Evolutionary conservation across 2,329 filamentous ascomycete species (phyloP), one percentile per base, ranked within the genome.

Genomic region (Fusarium sp.): DNA sequence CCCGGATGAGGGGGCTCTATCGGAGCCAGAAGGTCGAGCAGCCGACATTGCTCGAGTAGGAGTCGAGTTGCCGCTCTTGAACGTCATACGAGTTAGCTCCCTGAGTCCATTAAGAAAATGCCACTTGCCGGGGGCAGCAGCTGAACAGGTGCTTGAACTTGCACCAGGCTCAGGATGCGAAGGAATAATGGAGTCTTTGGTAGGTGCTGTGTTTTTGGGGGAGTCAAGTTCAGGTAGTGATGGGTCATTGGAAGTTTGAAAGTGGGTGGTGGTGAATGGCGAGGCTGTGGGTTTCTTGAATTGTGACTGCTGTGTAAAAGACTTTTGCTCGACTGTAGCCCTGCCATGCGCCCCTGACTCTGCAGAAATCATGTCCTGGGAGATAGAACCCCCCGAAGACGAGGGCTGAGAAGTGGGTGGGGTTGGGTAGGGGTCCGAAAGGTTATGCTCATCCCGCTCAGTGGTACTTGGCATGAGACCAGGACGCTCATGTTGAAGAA

Each of bases 61-160:
- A 75, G 95, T 95, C 67, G 94, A 91, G 75, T 94, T 93, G 76
- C 93, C 96, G 86, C 94, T 97, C 95, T 98, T 97, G 86, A 90
- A 85, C 82, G 90, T 76, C 78, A 78, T 89, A 88, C 90, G 88
- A 89, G 94, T 98, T 94, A 98, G 95, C 93, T 91, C 92, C 86
- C 89, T 92, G 82, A 92, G 87, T 85, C 89, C 87, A 83, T 88
- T 86, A 86, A 89, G 85, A 80, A 90, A 89, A 81, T 88, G 87
- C 83, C 88, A 91, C 80, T 88, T 83, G 80, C 82, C 81, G 73
- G 80, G 79, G 73, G 79, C 79, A 69, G 82, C 76, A 73, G 79
- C 76, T 77, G 79, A 73, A 70, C 79, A 76, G 70, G 79, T 70
- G 69, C 79, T 80, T 81, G 85, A 83, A 81, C 87, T 84, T 83